Percentiles rank a stretch among this genome's conserved stretches.
Evolutionary conservation across 179 eudicot species (phyloP).

Genomic region (Amaranthus tricolor): DNA sequence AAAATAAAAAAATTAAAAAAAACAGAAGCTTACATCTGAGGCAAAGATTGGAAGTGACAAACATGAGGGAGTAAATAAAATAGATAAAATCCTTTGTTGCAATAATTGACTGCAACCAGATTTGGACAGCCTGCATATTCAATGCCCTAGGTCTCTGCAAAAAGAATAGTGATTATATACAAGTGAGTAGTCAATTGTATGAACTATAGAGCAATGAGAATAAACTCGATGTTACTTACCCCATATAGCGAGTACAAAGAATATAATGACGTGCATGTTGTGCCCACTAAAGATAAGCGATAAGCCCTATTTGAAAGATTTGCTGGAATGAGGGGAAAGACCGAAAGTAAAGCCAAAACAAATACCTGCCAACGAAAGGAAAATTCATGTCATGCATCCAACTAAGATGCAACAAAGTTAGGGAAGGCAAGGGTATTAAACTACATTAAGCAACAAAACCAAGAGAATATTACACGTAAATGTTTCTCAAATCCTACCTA

Average conservation of each 20-base stretch:
- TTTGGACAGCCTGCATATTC: conserved; percentile 84
- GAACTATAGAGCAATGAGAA: not conserved
- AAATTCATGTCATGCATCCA: conserved; percentile 4
- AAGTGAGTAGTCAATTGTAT: not conserved
- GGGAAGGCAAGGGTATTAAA: too few species aligned
- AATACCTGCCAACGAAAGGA: conserved; percentile 57
- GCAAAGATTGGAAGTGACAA: conserved; percentile 68
- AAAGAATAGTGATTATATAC: conserved; percentile 11
- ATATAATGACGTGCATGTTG: conserved; percentile 73
- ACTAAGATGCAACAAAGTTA: not conserved
- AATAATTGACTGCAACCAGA: conserved; percentile 80
- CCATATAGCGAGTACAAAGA: conserved; percentile 91
- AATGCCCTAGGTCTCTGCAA: conserved; percentile 87
- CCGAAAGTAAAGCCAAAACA: conserved; percentile 77
- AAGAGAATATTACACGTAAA: too few species aligned
- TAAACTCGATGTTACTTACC: conserved; percentile 41
- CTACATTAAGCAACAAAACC: too few species aligned
- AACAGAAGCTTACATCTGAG: conserved; percentile 65
- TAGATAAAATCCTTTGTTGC: conserved; percentile 80
- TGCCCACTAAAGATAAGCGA: conserved; percentile 81
- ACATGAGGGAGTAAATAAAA: conserved; percentile 74
- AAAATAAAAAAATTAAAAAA: not conserved
- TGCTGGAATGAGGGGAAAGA: conserved; percentile 65
- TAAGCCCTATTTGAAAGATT: conserved; percentile 74
- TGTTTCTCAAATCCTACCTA: too few species aligned